Conservation (phyloP, 2,329 filamentous ascomycete genomes). For the Capronia epimyces region DNA sequence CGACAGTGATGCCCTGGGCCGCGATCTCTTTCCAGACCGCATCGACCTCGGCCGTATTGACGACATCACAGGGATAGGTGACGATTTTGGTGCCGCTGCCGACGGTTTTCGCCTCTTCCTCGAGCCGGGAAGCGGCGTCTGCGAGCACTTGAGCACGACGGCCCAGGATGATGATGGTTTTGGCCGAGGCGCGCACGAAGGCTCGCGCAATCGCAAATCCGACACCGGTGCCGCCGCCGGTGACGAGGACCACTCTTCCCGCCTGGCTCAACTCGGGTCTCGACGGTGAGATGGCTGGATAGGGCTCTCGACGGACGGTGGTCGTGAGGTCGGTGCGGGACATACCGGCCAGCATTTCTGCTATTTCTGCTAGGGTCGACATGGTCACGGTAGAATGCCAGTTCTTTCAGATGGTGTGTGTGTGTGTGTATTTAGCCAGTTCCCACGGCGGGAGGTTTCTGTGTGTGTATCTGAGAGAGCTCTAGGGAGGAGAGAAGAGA, state of each 20-base stretch:
- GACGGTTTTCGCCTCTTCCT: constrained; percentile 25
- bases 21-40: constrained; percentile 2
- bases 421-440: too few species aligned
- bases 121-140: neutral
- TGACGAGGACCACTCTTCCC: constrained; percentile 49
- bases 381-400: too few species aligned
- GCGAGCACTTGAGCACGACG: neutral
- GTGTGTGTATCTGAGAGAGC: too few species aligned
- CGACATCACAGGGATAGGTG: neutral
- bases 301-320: constrained; percentile 29
- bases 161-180: constrained; percentile 50
- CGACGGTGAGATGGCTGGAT: constrained; percentile 32
- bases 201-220: constrained; percentile 27
- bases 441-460: too few species aligned
- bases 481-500: too few species aligned
- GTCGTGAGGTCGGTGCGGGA: constrained; percentile 17
- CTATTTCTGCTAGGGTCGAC: too few species aligned
- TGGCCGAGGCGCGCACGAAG: constrained; percentile 44
- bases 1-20: constrained; percentile 1
- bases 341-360: too few species aligned
- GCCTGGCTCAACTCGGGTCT: constrained; percentile 30
- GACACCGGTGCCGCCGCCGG: constrained; percentile 30
- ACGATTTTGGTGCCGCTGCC: constrained; percentile 3
- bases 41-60: constrained; percentile 1
- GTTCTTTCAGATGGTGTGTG: too few species aligned